phyloP scores from a whole-genome alignment of 768 basidiomycete species.

The Mycena filopes region DNA sequence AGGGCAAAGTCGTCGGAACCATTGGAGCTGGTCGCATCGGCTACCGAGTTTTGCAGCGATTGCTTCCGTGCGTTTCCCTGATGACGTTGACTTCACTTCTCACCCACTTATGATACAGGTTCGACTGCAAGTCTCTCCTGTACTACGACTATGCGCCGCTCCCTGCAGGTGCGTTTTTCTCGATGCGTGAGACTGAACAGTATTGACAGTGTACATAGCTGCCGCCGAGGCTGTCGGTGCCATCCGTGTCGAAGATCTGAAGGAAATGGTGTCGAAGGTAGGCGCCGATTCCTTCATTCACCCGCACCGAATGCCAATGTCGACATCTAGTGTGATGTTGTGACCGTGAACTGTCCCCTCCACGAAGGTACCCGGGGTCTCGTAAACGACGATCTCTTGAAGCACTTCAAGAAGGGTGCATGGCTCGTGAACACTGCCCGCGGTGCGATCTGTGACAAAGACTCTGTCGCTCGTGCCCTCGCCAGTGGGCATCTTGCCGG shows the following conservation, averaged over 20 bases:
- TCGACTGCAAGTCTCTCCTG: constrained; percentile 89
- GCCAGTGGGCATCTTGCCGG: constrained; percentile 80
- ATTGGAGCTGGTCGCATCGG: constrained; percentile 87
- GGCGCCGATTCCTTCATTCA: neutral
- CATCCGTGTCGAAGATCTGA: constrained; percentile 81
- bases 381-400: constrained; percentile 83
- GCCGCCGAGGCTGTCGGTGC: constrained; percentile 75
- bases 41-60: constrained; percentile 84
- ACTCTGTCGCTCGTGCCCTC: constrained; percentile 82
- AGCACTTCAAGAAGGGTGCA: constrained; percentile 91
- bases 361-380: constrained; percentile 87
- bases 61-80: constrained; percentile 55
- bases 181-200: neutral
- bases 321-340: constrained; percentile 70
- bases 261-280: constrained; percentile 67
- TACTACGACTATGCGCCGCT: constrained; percentile 89
- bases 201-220: constrained; percentile 47
- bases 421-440: constrained; percentile 96
- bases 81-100: neutral
- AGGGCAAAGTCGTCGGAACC: constrained; percentile 92
- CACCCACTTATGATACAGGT: constrained; percentile 41
- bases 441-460: constrained; percentile 89
- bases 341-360: constrained; percentile 90
- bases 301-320: neutral
- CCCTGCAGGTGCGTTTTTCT: constrained; percentile 58